Base-by-base conservation (phyloP, 192 early-diverging fungal genomes). In the Thamnidium elegans region DNA sequence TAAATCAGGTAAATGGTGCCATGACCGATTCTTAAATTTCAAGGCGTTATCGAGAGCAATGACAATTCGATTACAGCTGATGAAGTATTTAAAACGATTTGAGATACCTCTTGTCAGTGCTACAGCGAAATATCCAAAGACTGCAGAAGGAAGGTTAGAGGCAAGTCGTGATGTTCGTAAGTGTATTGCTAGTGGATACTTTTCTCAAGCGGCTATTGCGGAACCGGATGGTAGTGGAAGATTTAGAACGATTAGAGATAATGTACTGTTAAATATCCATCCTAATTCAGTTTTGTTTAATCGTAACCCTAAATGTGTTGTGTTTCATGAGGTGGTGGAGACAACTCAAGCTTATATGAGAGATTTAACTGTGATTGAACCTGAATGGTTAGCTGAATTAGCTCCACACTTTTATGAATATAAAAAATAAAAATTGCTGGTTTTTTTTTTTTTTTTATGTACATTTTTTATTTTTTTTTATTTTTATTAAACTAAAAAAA, bases 281-380 rank as follows among this genome's bases (percentile, higher is more conserved):
- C 97, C 96, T 17, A 87, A 87, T 0, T 96, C 94, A 23, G 90
- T 97, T 26, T 73, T 99, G 53, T 99, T 97, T 75, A 92, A 89
- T 70, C 78, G 87, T 59, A 78, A 87, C 44, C 92, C 95, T 7
- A 87, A 94, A 56, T 99, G 93, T 78, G 92, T 99, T 44, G 88
- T 99, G 15, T 99, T 96, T 71, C 90, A 96, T 70, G 92, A 96
- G 73, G 84, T 99, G 31, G 86, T 98, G 1, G 88, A 96, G 86
- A 99, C 95, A 20, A 88, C 87, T 19, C 96, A 98, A 72, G 89
- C 95, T 63, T 99, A 91, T 69, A 99, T 99, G 94, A 91, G 91
- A 34, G 95, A 94, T 64, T 84, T 95, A 14, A 96, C 94, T 0
- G 87, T 90, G 10, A 91, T 99, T 20, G 97, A 99, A 23, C 79